Evolutionary conservation across 345 rosid species (phyloP), one percentile per base, ranked within the genome.

Genomic region (Geranium brycei): DNA sequence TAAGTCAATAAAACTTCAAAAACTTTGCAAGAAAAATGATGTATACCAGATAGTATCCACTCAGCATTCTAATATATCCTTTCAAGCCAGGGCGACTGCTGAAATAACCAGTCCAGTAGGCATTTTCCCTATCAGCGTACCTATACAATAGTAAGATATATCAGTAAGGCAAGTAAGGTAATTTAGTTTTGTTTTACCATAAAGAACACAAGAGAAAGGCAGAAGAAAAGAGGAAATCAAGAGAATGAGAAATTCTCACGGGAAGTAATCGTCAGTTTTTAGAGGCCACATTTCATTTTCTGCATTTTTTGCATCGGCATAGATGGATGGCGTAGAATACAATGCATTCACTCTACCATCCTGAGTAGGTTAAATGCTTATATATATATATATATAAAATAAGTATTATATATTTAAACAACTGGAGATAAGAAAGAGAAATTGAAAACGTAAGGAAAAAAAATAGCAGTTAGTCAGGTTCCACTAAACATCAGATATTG

Each of bases 41-140:
- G 10, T 71, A 71, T 85, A 88, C 97, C 96, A 91, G 65, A 76
- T 88, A 87, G 71, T 85, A 91, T 65, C 97, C 97, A 62, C 97
- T 85, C 59, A 91, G 85, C 78, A 72, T 68, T 67, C 97, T 80
- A 15, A 85, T 76, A 68, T 78, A 86, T 75, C 85, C 69, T 77
- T 91, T 91, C 55, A 91, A 72, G 64, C 82, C 86, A 35, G 97
- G 95, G 41, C 93, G 91, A 71, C 95, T 86, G 30, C 87, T 85
- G 73, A 88, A 91, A 79, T 61, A 91, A 64, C 97, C 97, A 23
- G 96, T 91, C 96, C 96, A 91, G 62, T 91, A 91, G 32, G 93
- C 83, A 70, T 75, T 59, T 17, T 3, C 61, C 1, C 70, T 19
- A 76, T 88, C 96, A 32, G 95, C 96, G 75, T 91, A 88, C 64